Base-by-base conservation (phyloP, 108 stramenopile genomes). In the Bacterosira constricta region DNA sequence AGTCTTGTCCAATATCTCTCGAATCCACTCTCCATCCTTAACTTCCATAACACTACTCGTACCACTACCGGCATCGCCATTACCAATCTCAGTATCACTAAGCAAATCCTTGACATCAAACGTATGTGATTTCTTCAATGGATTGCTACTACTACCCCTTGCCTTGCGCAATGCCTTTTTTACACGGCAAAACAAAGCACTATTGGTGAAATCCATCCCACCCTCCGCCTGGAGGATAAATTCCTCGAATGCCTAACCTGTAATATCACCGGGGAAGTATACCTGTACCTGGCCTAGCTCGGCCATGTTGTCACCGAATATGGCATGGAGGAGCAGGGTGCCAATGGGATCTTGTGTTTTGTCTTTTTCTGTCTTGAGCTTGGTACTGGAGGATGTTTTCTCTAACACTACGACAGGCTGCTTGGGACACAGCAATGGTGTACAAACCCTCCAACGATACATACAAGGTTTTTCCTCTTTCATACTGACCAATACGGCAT, bases 391-490 rank as follows among this genome's bases (percentile, higher is more conserved):
- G n/a, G n/a, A n/a, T n/a, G n/a, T n/a, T n/a, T n/a, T n/a, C n/a
- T n/a, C n/a, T n/a, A n/a, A n/a, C n/a, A n/a, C n/a, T n/a, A n/a
- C n/a, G n/a, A n/a, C n/a, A n/a, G n/a, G 13, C 5, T 44, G 56
- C 21, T 74, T 66, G 3, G 66, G 66, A 37, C 93, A 94, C 47
- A 94, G 50, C 15, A 89, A 50, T 6, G 80, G 82, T 29, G 93
- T 91, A 55, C 93, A 94, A 23, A 94, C 63, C 9, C 72, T 80
- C 26, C 88, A 32, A 12, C 79, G 74, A 64, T 91, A 91, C 30
- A 39, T 34, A 55, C 93, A 91, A 25, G 52, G 67, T 32, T 79
- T 57, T 9, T 63, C 37, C 50, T 78, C 77, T 41, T 64, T 21
- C 21, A 78, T 50, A 17, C 38, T 20, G 11, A 78, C 63, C n/a